Base-by-base conservation (phyloP, 306 rosid species). In the Cicer pinnatifidum region DNA sequence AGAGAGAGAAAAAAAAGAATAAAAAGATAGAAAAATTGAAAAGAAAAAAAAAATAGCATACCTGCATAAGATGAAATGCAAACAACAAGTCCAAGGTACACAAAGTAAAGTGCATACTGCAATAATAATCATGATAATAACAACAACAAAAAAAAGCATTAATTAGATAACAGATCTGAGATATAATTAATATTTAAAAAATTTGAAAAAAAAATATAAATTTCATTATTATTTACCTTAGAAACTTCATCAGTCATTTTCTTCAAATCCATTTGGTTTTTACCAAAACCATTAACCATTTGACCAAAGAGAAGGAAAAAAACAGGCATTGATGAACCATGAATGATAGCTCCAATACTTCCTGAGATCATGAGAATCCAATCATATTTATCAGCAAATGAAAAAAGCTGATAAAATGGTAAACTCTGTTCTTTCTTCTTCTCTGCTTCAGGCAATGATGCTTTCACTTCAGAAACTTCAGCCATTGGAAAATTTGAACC, bases 241-340 rank as follows among this genome's bases (percentile, higher is more conserved):
- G 96, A 83, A 9, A 95, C 97, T 90, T 95, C 97, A 0, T 88
- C 86, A 2, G 97, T 94, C 99, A 94, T 94, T 83, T 85, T 88
- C 63, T 86, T 82, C 77, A 94, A 84, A 71, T 91, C 85, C 86
- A 83, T 78, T 72, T 94, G 99, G 88, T 94, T 94, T 56, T 91
- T 88, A 16, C 99, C 97, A 67, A 94, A 94, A 51, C 99, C 97
- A 63, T 94, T 94, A 47, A 94, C 96, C 99, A 94, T 94, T 88
- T 94, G 78, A 67, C 99, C 99, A 50, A 94, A 94, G 17, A 94
- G 85, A 23, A 94, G 91, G 66, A 94, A 95, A 90, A 95, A 95
- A 61, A 95, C 88, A 0, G 99, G 99, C 97, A 91, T 95, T 75
- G 99, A 95, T 7, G 99, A 90, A 77, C 99, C 99, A 77, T 95